These are phyloP conservation scores for Arthroderma sp. DNA, from an alignment of 2,329 filamentous ascomycete genomes.

Conservation along the genomic window DNA sequence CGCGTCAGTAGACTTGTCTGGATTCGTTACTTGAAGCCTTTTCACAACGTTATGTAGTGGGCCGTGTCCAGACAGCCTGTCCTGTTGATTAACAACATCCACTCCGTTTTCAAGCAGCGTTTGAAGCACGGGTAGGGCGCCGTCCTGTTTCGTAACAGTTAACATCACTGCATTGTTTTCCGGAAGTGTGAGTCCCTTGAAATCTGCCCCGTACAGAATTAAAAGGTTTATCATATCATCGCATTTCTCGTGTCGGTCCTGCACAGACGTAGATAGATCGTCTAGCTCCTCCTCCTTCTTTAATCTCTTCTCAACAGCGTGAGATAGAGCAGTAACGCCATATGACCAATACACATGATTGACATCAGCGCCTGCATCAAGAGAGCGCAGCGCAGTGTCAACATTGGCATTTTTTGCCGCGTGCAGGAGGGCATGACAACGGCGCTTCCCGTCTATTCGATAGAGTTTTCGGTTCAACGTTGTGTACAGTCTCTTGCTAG, in stretches of 20 bases:
- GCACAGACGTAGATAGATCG: too few species aligned
- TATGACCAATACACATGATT: too few species aligned
- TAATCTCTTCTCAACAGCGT: too few species aligned
- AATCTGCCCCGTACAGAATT: too few species aligned
- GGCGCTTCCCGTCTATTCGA: neutral
- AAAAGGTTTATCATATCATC: too few species aligned
- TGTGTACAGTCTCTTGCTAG: neutral
- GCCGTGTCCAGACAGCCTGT: neutral
- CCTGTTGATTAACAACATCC: neutral
- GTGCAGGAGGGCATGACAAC: neutral
- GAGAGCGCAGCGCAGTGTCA: neutral
- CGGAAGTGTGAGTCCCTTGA: too few species aligned
- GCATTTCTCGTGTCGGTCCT: too few species aligned
- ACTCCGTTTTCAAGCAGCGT: neutral
- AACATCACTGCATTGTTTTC: neutral
- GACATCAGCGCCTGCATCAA: conserved; percentile 1
- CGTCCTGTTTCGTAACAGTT: neutral
- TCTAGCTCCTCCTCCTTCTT: too few species aligned
- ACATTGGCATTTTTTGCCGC: neutral
- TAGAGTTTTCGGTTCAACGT: neutral
- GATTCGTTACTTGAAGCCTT: neutral
- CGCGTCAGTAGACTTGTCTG: neutral
- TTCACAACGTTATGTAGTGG: neutral
- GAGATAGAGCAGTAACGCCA: too few species aligned
- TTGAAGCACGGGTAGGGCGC: neutral